phyloP scores from a whole-genome alignment of 306 rosid species.

The Castanea crenata region DNA sequence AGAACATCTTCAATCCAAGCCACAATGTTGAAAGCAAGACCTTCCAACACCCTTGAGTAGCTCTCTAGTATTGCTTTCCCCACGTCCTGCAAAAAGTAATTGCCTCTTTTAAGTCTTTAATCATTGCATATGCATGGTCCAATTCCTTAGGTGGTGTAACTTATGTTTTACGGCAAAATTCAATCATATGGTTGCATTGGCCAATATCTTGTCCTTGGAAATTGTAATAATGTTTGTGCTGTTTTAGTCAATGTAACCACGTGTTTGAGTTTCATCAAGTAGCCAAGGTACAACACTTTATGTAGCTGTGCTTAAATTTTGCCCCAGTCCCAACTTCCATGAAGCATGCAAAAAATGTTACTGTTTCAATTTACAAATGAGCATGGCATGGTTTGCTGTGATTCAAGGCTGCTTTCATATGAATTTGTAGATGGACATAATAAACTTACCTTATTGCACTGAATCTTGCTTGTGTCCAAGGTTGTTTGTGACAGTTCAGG shows the following conservation, averaged over 20 bases:
- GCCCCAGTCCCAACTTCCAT: not conserved
- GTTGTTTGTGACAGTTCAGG: constrained; percentile 94
- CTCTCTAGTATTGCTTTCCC: constrained; percentile 69
- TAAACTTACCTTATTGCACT: constrained; percentile 61
- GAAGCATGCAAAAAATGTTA: not conserved
- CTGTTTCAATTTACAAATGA: too few species aligned
- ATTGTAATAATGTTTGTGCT: too few species aligned
- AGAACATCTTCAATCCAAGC: constrained; percentile 80
- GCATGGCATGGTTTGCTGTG: not conserved
- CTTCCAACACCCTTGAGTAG: constrained; percentile 77
- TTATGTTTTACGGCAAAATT: too few species aligned
- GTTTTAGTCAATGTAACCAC: too few species aligned
- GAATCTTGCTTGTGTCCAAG: constrained; percentile 90
- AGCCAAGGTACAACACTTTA: too few species aligned
- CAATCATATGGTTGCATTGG: too few species aligned
- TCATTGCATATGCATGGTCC: not conserved
- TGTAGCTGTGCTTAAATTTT: too few species aligned
- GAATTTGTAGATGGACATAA: not conserved
- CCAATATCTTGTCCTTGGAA: too few species aligned
- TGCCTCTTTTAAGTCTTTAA: not conserved
- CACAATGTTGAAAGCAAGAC: constrained; percentile 71
- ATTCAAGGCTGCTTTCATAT: not conserved
- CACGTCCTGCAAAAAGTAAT: constrained; percentile 54
- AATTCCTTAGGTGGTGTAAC: too few species aligned
- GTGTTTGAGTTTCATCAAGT: too few species aligned